Evolutionary conservation across 2,329 filamentous ascomycete species (phyloP).

Genomic region (Aspergillus neotritici): DNA sequence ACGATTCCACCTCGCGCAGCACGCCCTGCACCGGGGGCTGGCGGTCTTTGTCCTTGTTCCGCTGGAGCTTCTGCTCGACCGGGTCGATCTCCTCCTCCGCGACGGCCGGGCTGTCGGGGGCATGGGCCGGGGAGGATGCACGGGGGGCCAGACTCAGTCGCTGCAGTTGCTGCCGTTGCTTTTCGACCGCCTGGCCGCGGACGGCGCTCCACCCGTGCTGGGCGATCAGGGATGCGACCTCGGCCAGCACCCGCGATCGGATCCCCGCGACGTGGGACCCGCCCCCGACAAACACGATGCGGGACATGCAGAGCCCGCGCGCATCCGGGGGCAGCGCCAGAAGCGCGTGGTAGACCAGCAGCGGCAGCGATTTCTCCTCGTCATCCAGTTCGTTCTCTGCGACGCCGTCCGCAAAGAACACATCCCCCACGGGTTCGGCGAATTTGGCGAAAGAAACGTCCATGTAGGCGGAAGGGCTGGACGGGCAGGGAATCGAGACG

Average conservation of each 20-base stretch:
- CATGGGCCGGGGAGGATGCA: slow-evolving; percentile 5
- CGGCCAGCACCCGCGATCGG: slow-evolving; percentile 68
- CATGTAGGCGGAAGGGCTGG: slow-evolving; percentile 41
- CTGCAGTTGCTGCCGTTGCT: slow-evolving; percentile 42
- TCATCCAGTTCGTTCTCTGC: slow-evolving; percentile 66
- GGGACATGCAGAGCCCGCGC: slow-evolving; percentile 77
- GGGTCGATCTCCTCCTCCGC: slow-evolving; percentile 43
- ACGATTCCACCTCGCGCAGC: slow-evolving; percentile 52
- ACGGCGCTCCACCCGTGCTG: slow-evolving; percentile 72
- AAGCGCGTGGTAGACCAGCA: slow-evolving; percentile 70
- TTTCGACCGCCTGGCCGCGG: slow-evolving; percentile 60
- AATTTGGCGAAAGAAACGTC: slow-evolving; percentile 65
- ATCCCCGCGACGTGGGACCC: slow-evolving; percentile 74
- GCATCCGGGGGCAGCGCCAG: slow-evolving; percentile 74
- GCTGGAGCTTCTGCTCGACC: slow-evolving; percentile 39
- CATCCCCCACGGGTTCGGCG: slow-evolving; percentile 66
- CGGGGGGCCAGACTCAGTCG: slow-evolving; percentile 26
- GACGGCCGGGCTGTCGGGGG: neutral
- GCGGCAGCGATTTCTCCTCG: slow-evolving; percentile 72
- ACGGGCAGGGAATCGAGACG: slow-evolving; percentile 42
- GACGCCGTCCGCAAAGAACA: slow-evolving; percentile 60
- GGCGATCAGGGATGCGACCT: slow-evolving; percentile 63
- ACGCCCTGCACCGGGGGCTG: slow-evolving; percentile 33
- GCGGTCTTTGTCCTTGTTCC: slow-evolving; percentile 30
- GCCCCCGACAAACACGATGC: slow-evolving; percentile 80